Base-by-base conservation (phyloP, 2,329 filamentous ascomycete genomes). In the Trichoderma polysporum region DNA sequence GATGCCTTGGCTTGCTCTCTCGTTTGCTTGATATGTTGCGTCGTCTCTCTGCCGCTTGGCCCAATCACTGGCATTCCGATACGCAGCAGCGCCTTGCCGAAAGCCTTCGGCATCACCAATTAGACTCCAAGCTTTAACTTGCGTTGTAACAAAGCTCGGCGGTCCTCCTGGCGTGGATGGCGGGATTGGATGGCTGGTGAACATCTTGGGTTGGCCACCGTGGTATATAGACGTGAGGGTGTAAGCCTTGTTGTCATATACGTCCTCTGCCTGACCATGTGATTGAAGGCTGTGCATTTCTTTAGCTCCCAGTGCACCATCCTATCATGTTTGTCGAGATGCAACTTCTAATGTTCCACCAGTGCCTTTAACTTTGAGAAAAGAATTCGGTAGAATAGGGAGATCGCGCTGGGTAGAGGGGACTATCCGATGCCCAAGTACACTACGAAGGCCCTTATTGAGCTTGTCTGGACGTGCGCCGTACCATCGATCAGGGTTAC, bases 51-150 rank as follows among this genome's bases (percentile, higher is more conserved):
- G 71, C 33, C 71, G 68, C 68, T 76, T 75, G 5, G 80, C 77
- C 72, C 76, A 75, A 66, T 82, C 80, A 65, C 78, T 73, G 1
- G 72, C 73, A 73, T 83, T 82, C 41, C 80, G 73, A 68, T 78
- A 80, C 39, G 78, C 77, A 13, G 73, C 73, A 19, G 72, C 75
- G 25, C 79, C 81, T 68, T 76, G 27, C 10, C 73, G 67, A 68
- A 81, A 82, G 0, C 62, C 71, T 4, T 79, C 70, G 3, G 59
- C 22, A 58, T 72, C 66, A 25, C 67, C 60, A 0, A 73, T 79
- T 69, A 82, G 59, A 5, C 7, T 62, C 50, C 58, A 81, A 1
- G 17, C 35, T 0, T 71, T 66, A 6, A 81, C 6, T 50, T 75
- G 70, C 17, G 76, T 81, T 78, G 81, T 83, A 57, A 78, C 72